Conservation (phyloP, 169 alveolate species). For the Sarcocystis neurona region DNA sequence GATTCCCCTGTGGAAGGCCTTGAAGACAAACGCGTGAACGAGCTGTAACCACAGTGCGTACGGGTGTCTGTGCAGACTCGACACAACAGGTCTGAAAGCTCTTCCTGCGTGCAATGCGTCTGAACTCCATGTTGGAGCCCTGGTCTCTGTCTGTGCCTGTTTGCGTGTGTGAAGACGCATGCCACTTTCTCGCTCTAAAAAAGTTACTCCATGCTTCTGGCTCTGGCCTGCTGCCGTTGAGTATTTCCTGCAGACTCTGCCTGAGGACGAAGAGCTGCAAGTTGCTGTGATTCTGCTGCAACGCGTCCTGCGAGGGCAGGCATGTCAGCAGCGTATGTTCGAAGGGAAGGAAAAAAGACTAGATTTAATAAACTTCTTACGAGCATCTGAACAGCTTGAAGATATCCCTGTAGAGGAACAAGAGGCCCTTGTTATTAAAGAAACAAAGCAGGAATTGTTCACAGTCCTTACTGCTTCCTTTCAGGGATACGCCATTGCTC, state of each 20-base stretch:
- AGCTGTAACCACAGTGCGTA: no score
- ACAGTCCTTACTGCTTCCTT: conserved; percentile 57
- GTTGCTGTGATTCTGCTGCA: conserved; percentile 85
- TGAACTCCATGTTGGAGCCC: no score
- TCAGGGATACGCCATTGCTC: conserved; percentile 52
- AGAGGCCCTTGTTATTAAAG: conserved; percentile 3
- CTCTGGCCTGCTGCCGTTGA: no score
- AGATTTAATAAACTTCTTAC: conserved; percentile 84
- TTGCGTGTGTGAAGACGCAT: no score
- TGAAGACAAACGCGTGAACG: no score
- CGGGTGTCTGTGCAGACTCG: no score
- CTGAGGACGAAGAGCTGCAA: conserved; percentile 72
- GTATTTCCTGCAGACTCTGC: conserved; percentile 63
- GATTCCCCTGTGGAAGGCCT: no score
- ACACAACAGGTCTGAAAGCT: no score
- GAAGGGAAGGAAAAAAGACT: conserved; percentile 89
- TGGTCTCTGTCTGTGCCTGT: no score
- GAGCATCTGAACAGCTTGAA: conserved; percentile 88
- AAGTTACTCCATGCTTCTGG: no score
- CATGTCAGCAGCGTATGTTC: conserved; percentile 88
- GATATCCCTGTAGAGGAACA: conserved; percentile 73
- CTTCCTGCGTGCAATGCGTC: no score
- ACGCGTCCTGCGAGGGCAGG: conserved; percentile 90
- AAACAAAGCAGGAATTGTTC: conserved; percentile 48
- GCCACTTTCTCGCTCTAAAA: no score